These are phyloP conservation scores for Tuber microsphaerosporum DNA, from an alignment of 495 filamentous ascomycete species.

Conservation along the genomic window DNA sequence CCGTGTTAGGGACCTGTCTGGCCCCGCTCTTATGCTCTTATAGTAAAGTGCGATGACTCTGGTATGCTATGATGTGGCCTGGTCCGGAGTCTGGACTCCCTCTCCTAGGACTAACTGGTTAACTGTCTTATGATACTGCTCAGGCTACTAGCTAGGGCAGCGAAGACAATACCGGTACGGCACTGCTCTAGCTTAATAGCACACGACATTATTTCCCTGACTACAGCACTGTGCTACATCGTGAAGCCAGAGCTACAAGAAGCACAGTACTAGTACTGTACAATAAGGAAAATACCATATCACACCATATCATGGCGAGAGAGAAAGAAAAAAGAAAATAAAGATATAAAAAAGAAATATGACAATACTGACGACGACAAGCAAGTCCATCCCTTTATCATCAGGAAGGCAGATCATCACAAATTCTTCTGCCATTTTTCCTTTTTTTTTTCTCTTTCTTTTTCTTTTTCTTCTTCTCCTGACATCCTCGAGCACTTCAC, in stretches of 20 bases:
- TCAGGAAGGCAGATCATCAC: not conserved
- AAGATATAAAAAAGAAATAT: not conserved
- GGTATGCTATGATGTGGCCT: too few relatives aligned
- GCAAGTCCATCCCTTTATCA: not conserved
- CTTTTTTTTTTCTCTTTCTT: slow-evolving; percentile 12
- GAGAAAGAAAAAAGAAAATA: not conserved
- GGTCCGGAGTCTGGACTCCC: not conserved
- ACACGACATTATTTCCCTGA: not conserved
- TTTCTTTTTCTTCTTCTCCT: not conserved
- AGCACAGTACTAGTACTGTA: not conserved
- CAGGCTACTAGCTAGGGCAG: not conserved
- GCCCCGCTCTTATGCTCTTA: too few relatives aligned
- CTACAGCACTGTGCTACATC: too few relatives aligned
- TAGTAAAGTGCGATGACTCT: too few relatives aligned
- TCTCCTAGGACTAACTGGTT: not conserved
- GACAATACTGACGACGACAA: not conserved
- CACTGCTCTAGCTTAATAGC: not conserved
- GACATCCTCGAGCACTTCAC: not conserved
- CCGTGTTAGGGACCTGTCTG: not conserved
- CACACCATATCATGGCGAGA: not conserved
- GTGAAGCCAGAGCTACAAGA: not conserved
- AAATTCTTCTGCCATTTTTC: slow-evolving; percentile 10
- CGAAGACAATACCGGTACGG: not conserved
- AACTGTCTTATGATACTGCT: not conserved
- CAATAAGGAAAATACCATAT: not conserved